These are phyloP conservation scores for Leccinum rimulosum DNA, from an alignment of 768 basidiomycete genomes.

Conservation along the genomic window DNA sequence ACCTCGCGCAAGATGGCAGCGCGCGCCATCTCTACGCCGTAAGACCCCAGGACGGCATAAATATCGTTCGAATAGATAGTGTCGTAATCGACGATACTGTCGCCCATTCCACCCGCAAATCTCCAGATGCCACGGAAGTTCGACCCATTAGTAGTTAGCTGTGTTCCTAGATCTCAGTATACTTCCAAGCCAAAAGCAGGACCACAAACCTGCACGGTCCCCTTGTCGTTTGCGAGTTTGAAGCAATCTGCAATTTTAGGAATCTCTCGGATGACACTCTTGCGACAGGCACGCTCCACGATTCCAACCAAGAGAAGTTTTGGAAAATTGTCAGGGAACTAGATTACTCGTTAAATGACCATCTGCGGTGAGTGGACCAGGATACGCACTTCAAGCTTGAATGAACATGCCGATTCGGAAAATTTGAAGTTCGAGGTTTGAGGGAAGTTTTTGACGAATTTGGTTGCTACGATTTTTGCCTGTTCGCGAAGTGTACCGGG, in stretches of 20 bases:
- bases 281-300: constrained; percentile 81
- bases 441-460: constrained; percentile 57
- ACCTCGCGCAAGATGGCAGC: constrained; percentile 89
- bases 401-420: constrained; percentile 61
- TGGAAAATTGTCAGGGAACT: constrained; percentile 88
- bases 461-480: constrained; percentile 43
- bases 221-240: constrained; percentile 54
- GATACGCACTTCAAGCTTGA: constrained; percentile 76
- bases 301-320: constrained; percentile 94
- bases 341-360: neutral
- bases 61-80: constrained; percentile 94
- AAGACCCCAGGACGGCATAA: constrained; percentile 84
- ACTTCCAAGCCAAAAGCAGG: neutral
- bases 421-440: constrained; percentile 76
- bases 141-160: constrained; percentile 90
- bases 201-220: constrained; percentile 41
- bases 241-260: constrained; percentile 87
- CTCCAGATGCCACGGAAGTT: constrained; percentile 90
- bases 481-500: constrained; percentile 38
- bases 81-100: constrained; percentile 70
- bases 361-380: neutral
- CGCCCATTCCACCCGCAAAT: constrained; percentile 51
- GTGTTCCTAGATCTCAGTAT: constrained; percentile 5
- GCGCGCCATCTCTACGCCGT: constrained; percentile 97
- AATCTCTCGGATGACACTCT: constrained; percentile 86